Conservation (phyloP, 2,329 filamentous ascomycete species). For the Dactylonectria macrodidyma region DNA sequence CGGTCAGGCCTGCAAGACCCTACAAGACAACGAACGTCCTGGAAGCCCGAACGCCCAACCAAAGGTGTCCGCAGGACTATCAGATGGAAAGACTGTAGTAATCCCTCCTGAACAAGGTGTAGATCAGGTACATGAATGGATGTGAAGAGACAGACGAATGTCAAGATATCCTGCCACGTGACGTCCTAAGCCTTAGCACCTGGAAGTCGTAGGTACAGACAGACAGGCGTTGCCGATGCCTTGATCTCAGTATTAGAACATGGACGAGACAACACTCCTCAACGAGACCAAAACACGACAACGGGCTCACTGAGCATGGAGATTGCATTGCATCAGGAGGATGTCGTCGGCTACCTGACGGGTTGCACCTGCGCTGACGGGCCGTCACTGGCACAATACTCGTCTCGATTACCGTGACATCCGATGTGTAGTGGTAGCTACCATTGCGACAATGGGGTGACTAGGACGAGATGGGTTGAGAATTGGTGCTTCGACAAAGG, state of each 20-base stretch:
- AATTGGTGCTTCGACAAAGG: neutral
- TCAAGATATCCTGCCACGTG: constrained; percentile 42
- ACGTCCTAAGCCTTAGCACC: constrained; percentile 13
- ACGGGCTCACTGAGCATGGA: neutral
- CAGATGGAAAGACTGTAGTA: neutral
- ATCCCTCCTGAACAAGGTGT: neutral
- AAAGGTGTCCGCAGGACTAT: neutral
- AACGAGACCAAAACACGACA: neutral
- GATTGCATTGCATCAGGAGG: neutral
- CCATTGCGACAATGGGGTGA: constrained; percentile 9
- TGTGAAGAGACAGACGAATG: constrained; percentile 8
- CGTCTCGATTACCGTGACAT: constrained; percentile 2
- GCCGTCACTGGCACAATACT: constrained; percentile 14
- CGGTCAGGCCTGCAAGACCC: constrained; percentile 23
- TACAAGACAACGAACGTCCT: neutral
- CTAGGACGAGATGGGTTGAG: neutral
- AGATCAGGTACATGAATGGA: neutral
- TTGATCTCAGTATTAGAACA: constrained; percentile 1
- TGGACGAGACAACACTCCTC: constrained; percentile 3
- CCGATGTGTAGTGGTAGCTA: constrained; percentile 10
- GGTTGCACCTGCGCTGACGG: constrained; percentile 11
- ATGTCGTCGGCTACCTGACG: neutral
- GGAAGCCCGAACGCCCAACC: neutral
- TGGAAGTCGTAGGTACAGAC: neutral
- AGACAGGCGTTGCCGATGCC: neutral